Percentiles rank a stretch among this genome's conserved stretches.
These are phyloP conservation scores for Mycoemilia scoparia DNA, from an alignment of 192 early-diverging fungal species.

Conservation along the genomic window DNA sequence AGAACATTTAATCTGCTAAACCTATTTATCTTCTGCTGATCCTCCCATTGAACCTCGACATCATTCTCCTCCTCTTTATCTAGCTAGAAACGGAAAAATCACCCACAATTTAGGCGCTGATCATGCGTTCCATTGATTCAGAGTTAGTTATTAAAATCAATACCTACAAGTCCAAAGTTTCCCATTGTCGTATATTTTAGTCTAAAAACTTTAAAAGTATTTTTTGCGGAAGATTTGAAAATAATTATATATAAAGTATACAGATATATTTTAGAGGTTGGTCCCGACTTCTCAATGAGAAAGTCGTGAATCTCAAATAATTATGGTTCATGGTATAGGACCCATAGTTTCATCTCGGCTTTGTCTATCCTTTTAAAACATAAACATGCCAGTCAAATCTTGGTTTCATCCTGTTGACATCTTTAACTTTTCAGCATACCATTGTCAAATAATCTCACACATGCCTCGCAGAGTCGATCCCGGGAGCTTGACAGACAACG, in stretches of 20 bases:
- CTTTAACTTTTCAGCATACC: too few species aligned
- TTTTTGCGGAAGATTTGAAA: neutral
- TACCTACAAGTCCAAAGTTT: neutral
- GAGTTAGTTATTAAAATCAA: neutral
- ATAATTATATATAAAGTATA: slow-evolving; percentile 10
- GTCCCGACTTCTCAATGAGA: too few species aligned
- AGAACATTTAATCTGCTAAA: slow-evolving; percentile 75
- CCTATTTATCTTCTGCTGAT: slow-evolving; percentile 88
- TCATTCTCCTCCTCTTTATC: slow-evolving; percentile 64
- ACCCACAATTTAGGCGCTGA: neutral
- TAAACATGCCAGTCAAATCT: too few species aligned
- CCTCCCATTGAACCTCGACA: slow-evolving; percentile 87
- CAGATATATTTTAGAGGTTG: too few species aligned
- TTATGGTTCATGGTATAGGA: too few species aligned
- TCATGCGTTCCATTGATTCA: neutral
- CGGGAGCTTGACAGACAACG: too few species aligned
- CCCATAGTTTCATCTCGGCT: too few species aligned
- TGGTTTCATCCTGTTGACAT: too few species aligned
- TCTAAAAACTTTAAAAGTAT: neutral
- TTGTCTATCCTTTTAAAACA: too few species aligned
- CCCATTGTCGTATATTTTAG: neutral
- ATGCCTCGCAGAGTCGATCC: too few species aligned
- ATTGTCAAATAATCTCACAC: too few species aligned
- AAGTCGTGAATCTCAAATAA: too few species aligned
- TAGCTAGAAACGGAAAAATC: slow-evolving; percentile 7